Conservation (phyloP, 1,139 yeast genomes). For the Schwanniomyces etchellsii region DNA sequence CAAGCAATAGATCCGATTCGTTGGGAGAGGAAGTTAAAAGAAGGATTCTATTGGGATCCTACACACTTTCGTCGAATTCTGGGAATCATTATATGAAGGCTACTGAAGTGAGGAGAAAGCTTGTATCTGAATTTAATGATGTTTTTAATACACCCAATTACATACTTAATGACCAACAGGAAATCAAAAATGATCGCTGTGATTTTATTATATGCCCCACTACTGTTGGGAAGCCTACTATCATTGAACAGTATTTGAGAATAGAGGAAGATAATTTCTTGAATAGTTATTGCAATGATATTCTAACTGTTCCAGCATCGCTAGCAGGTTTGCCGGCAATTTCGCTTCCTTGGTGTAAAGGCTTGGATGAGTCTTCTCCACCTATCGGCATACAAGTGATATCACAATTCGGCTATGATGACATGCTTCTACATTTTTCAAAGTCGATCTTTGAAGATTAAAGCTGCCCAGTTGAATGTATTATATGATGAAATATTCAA, state of each 20-base stretch:
- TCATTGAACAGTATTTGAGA: conserved; percentile 34
- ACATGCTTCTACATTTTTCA: conserved; percentile 44
- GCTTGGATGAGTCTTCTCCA: conserved; percentile 6
- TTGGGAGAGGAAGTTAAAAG: conserved; percentile 83
- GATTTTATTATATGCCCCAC: conserved; percentile 78
- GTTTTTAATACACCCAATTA: conserved; percentile 53
- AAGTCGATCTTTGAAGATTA: conserved; percentile 4
- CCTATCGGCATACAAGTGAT: conserved; percentile 63
- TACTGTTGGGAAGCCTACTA: conserved; percentile 54
- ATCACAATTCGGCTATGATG: conserved; percentile 86
- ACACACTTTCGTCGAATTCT: conserved; percentile 69
- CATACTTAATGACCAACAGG: conserved; percentile 16
- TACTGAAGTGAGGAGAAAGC: conserved; percentile 52
- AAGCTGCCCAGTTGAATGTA: conserved; percentile 34
- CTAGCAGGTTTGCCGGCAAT: conserved; percentile 88
- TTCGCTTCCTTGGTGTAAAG: conserved; percentile 53
- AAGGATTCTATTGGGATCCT: conserved; percentile 80
- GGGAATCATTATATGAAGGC: conserved; percentile 82
- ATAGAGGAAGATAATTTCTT: conserved; percentile 41
- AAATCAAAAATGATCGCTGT: conserved; percentile 27
- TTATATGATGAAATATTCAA: conserved; percentile 25
- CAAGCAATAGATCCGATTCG: conserved; percentile 54
- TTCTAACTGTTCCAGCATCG: conserved; percentile 85
- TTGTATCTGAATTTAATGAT: conserved; percentile 61
- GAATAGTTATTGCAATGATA: conserved; percentile 71